Conservation (phyloP, 2,329 filamentous ascomycete species). For the Curvularia sp. region DNA sequence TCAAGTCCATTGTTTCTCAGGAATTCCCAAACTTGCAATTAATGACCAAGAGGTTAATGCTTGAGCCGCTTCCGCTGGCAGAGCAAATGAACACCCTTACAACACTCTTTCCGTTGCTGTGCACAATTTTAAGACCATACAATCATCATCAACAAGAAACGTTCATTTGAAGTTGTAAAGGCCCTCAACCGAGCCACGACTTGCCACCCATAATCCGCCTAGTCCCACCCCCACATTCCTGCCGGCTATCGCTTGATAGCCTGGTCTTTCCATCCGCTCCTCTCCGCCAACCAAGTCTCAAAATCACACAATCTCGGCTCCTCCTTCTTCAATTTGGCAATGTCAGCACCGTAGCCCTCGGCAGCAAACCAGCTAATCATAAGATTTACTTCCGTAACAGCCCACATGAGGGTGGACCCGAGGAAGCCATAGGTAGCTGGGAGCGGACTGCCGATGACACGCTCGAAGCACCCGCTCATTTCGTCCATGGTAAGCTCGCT, state of each 20-base stretch:
- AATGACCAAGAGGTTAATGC: neutral
- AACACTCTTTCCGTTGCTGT: neutral
- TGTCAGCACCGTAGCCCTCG: slow-evolving; percentile 57
- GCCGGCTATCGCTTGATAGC: slow-evolving; percentile 21
- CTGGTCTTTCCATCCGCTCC: slow-evolving; percentile 52
- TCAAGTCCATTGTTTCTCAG: neutral
- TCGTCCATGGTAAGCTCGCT: slow-evolving; percentile 59
- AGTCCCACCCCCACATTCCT: slow-evolving; percentile 3
- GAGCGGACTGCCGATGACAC: slow-evolving; percentile 54
- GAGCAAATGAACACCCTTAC: neutral
- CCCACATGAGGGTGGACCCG: slow-evolving; percentile 50
- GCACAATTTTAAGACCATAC: neutral
- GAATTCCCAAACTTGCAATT: neutral
- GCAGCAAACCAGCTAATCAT: slow-evolving; percentile 62
- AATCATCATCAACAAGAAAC: neutral
- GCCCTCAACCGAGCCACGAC: neutral
- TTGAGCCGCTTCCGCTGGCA: neutral
- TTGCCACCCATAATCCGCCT: slow-evolving; percentile 4
- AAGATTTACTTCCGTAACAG: slow-evolving; percentile 53
- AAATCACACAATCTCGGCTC: slow-evolving; percentile 58
- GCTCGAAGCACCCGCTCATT: slow-evolving; percentile 56
- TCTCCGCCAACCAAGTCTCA: slow-evolving; percentile 56
- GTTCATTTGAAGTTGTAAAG: neutral
- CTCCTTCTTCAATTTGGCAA: slow-evolving; percentile 51
- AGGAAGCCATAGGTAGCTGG: slow-evolving; percentile 55